Evolutionary conservation across 257 asterid species (phyloP).

Genomic region (Scutellaria baicalensis): DNA sequence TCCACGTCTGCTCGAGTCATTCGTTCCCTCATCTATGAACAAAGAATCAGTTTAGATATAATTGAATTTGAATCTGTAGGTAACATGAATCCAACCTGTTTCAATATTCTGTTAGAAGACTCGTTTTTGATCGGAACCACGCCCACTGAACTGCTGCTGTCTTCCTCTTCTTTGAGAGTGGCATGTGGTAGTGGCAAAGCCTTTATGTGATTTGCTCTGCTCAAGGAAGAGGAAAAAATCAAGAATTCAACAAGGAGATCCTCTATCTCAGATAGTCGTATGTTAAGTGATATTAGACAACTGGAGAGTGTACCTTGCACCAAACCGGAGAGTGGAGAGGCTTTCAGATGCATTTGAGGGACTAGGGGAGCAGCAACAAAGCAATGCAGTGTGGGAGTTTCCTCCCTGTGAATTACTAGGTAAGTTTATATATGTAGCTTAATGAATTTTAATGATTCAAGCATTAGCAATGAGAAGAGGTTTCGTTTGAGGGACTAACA

Average conservation of each 20-base stretch:
- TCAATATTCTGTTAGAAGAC: constrained; percentile 50
- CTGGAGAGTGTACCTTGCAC: constrained; percentile 35
- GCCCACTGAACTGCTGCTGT: constrained; percentile 13
- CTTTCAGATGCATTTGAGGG: constrained; percentile 72
- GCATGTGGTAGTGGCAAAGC: constrained; percentile 27
- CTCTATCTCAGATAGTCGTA: no score
- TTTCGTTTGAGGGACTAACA: constrained; percentile 39
- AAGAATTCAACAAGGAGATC: no score
- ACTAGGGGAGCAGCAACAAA: constrained; percentile 91
- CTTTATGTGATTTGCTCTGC: constrained; percentile 83
- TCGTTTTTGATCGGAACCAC: constrained; percentile 29
- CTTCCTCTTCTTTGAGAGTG: constrained; percentile 35
- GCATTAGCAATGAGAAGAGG: background rate
- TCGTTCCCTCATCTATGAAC: constrained; percentile 44
- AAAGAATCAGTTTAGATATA: constrained; percentile 13
- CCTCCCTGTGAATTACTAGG: constrained; percentile 54
- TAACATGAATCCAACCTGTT: constrained; percentile 33
- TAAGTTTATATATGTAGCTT: constrained; percentile 15
- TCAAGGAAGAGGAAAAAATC: constrained; percentile 14
- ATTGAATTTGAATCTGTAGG: background rate
- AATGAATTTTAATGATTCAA: background rate
- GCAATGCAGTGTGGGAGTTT: constrained; percentile 68
- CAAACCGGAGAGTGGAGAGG: constrained; percentile 81
- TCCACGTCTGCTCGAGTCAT: constrained; percentile 50
- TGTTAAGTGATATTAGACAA: no score